Conservation (phyloP, 2,329 filamentous ascomycete genomes). For the Aureobasidium sp. region DNA sequence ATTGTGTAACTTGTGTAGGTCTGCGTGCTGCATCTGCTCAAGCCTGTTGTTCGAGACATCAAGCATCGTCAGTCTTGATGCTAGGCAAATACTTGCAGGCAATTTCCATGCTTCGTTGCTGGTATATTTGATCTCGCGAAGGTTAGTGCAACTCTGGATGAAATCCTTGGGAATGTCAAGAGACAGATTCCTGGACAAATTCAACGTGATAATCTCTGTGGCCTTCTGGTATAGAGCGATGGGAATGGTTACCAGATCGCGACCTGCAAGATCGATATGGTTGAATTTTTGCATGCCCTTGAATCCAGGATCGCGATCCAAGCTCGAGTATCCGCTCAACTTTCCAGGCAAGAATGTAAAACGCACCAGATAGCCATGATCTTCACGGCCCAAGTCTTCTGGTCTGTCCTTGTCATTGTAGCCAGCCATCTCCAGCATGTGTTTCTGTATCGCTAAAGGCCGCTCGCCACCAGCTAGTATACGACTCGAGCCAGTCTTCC, state of each 20-base stretch:
- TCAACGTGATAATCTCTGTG: slow-evolving; percentile 86
- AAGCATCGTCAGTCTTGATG: slow-evolving; percentile 74
- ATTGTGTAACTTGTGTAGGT: slow-evolving; percentile 66
- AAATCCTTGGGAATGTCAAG: slow-evolving; percentile 94
- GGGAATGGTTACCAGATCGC: slow-evolving; percentile 89
- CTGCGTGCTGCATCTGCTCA: slow-evolving; percentile 78
- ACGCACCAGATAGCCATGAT: slow-evolving; percentile 93
- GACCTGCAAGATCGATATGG: slow-evolving; percentile 84
- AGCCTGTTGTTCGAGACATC: slow-evolving; percentile 93
- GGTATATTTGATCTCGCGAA: slow-evolving; percentile 92
- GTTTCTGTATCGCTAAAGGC: slow-evolving; percentile 85
- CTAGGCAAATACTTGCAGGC: slow-evolving; percentile 75
- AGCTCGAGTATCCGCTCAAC: slow-evolving; percentile 67
- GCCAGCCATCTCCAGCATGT: slow-evolving; percentile 81
- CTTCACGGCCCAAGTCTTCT: slow-evolving; percentile 89
- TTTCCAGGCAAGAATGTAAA: slow-evolving; percentile 91
- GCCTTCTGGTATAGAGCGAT: slow-evolving; percentile 90
- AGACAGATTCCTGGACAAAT: slow-evolving; percentile 85
- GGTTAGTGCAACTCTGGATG: slow-evolving; percentile 82
- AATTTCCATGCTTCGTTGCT: slow-evolving; percentile 87
- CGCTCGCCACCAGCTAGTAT: slow-evolving; percentile 73
- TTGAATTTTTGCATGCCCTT: slow-evolving; percentile 83
- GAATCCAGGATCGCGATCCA: slow-evolving; percentile 71
- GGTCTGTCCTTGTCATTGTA: slow-evolving; percentile 81
- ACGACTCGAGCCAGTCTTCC: slow-evolving; percentile 81